A percentile compares a stretch with the other conserved stretches of the same genome.
Evolutionary conservation across 1,284 basidiomycete species (phyloP).

Genomic region (Malassezia dermatis): DNA sequence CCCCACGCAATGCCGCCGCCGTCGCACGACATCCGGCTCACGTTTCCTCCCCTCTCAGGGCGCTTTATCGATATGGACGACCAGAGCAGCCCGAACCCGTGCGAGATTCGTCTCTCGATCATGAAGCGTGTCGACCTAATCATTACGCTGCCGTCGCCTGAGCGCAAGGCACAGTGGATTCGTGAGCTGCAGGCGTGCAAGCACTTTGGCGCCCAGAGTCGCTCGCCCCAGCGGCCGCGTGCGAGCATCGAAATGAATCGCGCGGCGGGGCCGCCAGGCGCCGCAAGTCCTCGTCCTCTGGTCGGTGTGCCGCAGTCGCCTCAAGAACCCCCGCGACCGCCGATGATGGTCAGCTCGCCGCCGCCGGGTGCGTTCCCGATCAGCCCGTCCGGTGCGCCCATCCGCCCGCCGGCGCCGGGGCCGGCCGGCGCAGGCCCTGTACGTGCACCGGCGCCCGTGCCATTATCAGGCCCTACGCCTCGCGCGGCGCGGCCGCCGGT

Average conservation of each 20-base stretch:
- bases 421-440: not conserved
- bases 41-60: slow-evolving; percentile 88
- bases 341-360: not conserved
- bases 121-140: slow-evolving; percentile 78
- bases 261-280: not conserved
- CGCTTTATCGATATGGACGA: slow-evolving; percentile 57
- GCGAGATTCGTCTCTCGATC: slow-evolving; percentile 67
- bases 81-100: slow-evolving; percentile 51
- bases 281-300: not conserved
- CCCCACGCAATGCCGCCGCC: slow-evolving; percentile 20
- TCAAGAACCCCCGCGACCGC: not conserved
- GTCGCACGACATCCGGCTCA: slow-evolving; percentile 70
- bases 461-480: not conserved
- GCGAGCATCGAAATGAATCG: not conserved
- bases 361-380: not conserved
- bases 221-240: not conserved
- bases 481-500: not conserved
- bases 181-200: slow-evolving; percentile 73
- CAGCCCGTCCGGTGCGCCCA: not conserved
- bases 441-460: not conserved
- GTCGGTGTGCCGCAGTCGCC: not conserved
- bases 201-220: slow-evolving; percentile 57
- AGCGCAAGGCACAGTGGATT: slow-evolving; percentile 60
- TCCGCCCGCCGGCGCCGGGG: not conserved
- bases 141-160: slow-evolving; percentile 55